Evolutionary conservation across 768 basidiomycete species (phyloP), one percentile per base, ranked within the genome.

Genomic region (Russula foetens): DNA sequence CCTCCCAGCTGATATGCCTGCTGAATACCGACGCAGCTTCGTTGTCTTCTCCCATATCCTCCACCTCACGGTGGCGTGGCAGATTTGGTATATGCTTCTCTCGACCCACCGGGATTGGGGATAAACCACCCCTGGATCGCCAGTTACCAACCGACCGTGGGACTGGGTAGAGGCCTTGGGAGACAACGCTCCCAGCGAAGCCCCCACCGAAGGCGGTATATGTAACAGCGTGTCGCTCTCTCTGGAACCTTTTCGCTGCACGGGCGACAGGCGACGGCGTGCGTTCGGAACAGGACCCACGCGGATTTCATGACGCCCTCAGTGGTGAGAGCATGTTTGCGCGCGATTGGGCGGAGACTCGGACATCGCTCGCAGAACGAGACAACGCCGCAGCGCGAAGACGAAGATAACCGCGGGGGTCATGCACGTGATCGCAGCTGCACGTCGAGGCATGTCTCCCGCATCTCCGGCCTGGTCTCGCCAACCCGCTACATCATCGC

Each of bases 311-410:
- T 68, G 89, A 90, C 63, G 82, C 81, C 0, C 66, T 86, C 7
- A 76, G 78, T 0, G 73, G 78, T 0, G 88, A 90, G 66, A 83
- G 77, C n/a, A n/a, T n/a, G n/a, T n/a, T n/a, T n/a, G n/a, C n/a
- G n/a, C n/a, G n/a, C n/a, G n/a, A n/a, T n/a, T 91, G 88, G 87
- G 77, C 87, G 50, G 89, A 90, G 71, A 83, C 84, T 4, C 77
- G 87, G 53, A 68, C 84, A 59, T 71, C 75, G 24, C 67, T 76
- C 46, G 76, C 79, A 31, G 68, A 69, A n/a, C 23, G 63, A 46
- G 60, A 24, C 78, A 77, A 63, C 63, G 3, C 45, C 35, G 2
- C 69, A 62, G 28, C 64, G 61, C 23, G 74, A 70, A 38, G 71
- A 67, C 3, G 66, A 67, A 4, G 75, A 76, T 46, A 71, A 71